Evolutionary conservation across 2,329 filamentous ascomycete genomes (phyloP), one percentile per base, ranked within the genome.

Genomic region (Fusarium redolens): DNA sequence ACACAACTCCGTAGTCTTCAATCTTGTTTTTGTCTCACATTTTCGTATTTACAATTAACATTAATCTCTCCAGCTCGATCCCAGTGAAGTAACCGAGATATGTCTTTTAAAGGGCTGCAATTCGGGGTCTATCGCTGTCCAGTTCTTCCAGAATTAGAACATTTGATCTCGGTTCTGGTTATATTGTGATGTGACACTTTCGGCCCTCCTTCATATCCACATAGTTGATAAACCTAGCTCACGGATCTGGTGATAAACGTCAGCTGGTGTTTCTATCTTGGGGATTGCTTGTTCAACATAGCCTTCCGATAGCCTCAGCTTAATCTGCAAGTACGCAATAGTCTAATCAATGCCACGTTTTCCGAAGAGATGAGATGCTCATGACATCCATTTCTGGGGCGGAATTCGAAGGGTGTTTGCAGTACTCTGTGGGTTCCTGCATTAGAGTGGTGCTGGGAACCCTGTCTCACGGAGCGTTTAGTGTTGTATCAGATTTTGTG

Each of bases 381-480:
- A 65, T 61, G 20, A 30, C 45, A 58, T 64, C 61, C 56, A 55
- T 64, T 66, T 48, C 61, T 35, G 38, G 59, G 67, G 56, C 40
- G 35, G 55, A 44, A 43, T 45, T 41, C 15, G 17, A 47, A 62
- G 48, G 43, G 40, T 41, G 38, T 55, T 64, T 43, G 14, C 22
- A 54, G 50, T 15, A 31, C 37, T 37, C 33, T 44, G 69, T 73
- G 66, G 73, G 76, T 78, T 78, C 76, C 76, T 78, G 76, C 76
- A 78, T 78, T 74, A 68, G 68, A 40, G 64, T 65, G 63, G 66
- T 64, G 61, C 33, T 55, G 33, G 48, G 25, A 48, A 56, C 57
- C 50, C 56, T 58, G 45, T 55, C 44, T 61, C 61, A 61, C 28
- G 54, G 51, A 52, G 44, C 47, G 57, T 44, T 66, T 69, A 65